phyloP scores from a whole-genome alignment of 2,329 filamentous ascomycete genomes.

The Exserohilum rostratum region DNA sequence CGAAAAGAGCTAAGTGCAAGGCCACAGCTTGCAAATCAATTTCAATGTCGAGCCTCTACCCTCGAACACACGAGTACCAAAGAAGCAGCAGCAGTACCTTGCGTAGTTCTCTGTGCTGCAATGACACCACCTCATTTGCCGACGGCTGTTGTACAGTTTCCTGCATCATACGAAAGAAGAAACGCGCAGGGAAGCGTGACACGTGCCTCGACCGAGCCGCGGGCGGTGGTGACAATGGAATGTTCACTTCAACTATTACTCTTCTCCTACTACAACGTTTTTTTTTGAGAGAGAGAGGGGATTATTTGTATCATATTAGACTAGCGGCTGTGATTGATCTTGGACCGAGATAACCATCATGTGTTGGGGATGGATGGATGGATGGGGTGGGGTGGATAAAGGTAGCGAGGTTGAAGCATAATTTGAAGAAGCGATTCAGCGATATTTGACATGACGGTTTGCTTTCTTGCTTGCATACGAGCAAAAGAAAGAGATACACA shows the following conservation, averaged over 20 bases:
- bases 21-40: background rate
- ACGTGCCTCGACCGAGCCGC: conserved; percentile 11
- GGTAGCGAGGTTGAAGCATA: conserved; percentile 6
- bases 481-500: too few species aligned
- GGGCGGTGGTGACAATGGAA: conserved; percentile 10
- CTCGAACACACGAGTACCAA: conserved; percentile 9
- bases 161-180: background rate
- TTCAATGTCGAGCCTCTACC: conserved; percentile 6
- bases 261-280: background rate
- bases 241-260: conserved; percentile 7
- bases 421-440: conserved; percentile 14
- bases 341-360: background rate
- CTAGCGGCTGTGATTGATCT: conserved; percentile 7
- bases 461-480: background rate
- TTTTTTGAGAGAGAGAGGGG: background rate
- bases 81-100: background rate
- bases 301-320: conserved; percentile 18
- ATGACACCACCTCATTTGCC: background rate
- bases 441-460: conserved; percentile 3
- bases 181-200: conserved; percentile 1
- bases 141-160: conserved; percentile 1
- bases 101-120: background rate
- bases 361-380: background rate
- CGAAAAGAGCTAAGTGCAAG: conserved; percentile 32
- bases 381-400: background rate